Base-by-base conservation (phyloP, 306 rosid species). In the Vachellia pachyceras region DNA sequence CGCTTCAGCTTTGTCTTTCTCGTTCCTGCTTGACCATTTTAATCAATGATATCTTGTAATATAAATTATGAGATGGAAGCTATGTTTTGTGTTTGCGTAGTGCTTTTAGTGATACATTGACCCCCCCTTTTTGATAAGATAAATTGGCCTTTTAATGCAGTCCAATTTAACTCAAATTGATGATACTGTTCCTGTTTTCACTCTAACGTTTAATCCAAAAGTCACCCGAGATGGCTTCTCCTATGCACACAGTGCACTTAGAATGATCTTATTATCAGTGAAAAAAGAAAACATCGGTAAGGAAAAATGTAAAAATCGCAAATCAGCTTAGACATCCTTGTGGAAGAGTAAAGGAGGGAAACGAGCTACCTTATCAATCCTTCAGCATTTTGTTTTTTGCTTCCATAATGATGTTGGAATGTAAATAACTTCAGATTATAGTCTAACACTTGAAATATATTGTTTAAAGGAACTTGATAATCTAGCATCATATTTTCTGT, bases 1-100 rank as follows among this genome's bases (percentile, higher is more conserved):
- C 35, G 73, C 50, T 68, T 68, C 50, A 40, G 20, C 50, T 3
- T 33, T 61, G 37, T 41, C 18, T 68, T 64, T 65, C 10, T 14
- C 39, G 45, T 10, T 72, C 42, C 7, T 22, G 14, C 66, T 42
- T 14, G 14, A 13, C 57, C 40, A 66, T 52, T 13, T 5, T 5
- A 66, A 36, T 36, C 40, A 1, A 25, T 47, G 13, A 35, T 37
- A 29, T 61, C n/a, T 61, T 41, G 39, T 36, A 29, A 44, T 58
- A n/a, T 69, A 1, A 70, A 49, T 10, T 2, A 49, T 47, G 68
- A 12, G 75, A 74, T 37, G 39, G 73, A 36, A 55, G 22, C 50
- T 78, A 49, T 60, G 72, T 76, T 63, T 63, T 57, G n/a, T 44
- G 42, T 70, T 25, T 63, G 65, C 55, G 41, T 60, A 5, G 40